Base-by-base conservation (phyloP, 2,329 filamentous ascomycete species). In the Pyrenochaeta sp. region DNA sequence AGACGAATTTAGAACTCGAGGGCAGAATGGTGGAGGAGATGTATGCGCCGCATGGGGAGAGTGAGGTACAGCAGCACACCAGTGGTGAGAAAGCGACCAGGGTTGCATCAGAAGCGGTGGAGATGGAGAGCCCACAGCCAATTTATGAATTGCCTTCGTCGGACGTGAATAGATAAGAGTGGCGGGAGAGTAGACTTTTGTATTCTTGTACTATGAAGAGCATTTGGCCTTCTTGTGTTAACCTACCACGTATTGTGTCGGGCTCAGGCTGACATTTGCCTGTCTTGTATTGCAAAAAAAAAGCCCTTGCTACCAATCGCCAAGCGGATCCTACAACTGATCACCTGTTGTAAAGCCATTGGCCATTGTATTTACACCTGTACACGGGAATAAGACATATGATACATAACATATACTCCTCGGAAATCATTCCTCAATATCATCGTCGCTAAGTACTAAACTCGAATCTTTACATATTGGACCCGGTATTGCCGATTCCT, bases 391-490 rank as follows among this genome's bases (percentile, higher is more conserved):
- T 15, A 23, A 7, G 7, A 7, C 7, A 29, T 18, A 35, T 23
- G 11, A 41, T 27, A 43, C 37, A 49, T 35, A n/a, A 29, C 6
- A 30, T 30, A 43, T 12, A n/a, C 37, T 17, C 9, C 14, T 17
- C 4, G 14, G 10, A 39, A 7, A 41, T 64, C 23, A 71, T 61
- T 81, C 79, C 54, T 79, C 78, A 52, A 81, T 81, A 65, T 81
- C 79, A 65, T 81, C 79, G 59, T 81, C 79, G 52, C 77, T 78
- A 15, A 81, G 62, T 45, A 80, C 68, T n/a, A 80, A 59, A 35
- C 65, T 72, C 2, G 75, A 67, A 0, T 63, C 65, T 36, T 63
- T 65, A 9, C 71, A 71, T 4, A 53, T 54, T 1, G 62, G 42
- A 0, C 64, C 61, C 11, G 64, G 55, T 17, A 70, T 56, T 29